phyloP scores from a whole-genome alignment of 140 eudicot species.

The Senecio squalidus region DNA sequence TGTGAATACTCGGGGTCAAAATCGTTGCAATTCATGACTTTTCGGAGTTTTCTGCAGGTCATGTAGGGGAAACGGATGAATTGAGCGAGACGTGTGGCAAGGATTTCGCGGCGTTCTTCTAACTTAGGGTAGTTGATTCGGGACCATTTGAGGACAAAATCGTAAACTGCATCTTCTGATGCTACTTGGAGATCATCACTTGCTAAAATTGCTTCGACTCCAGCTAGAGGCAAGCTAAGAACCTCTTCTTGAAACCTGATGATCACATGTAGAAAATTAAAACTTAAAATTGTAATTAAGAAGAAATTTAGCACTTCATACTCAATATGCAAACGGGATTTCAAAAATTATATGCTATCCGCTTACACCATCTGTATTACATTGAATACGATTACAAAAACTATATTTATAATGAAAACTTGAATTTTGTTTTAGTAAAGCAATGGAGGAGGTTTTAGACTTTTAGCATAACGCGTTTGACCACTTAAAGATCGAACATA shows the following conservation, averaged over 20 bases:
- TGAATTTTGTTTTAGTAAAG: too few relatives aligned
- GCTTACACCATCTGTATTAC: background rate
- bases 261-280: background rate
- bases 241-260: conserved; percentile 80
- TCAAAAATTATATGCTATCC: background rate
- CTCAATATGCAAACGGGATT: background rate
- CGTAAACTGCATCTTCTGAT: conserved; percentile 87
- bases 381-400: too few relatives aligned
- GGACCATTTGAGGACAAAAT: conserved; percentile 76
- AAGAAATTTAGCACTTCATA: background rate
- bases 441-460: too few relatives aligned
- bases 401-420: too few relatives aligned
- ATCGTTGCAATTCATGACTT: conserved; percentile 69
- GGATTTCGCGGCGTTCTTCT: conserved; percentile 72
- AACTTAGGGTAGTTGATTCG: conserved; percentile 57
- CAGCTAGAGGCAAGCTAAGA: conserved; percentile 68
- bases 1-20: conserved; percentile 68
- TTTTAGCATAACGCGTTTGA: too few relatives aligned
- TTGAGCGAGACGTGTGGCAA: conserved; percentile 64
- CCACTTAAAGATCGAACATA: too few relatives aligned
- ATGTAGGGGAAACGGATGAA: conserved; percentile 83
- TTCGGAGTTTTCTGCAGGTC: conserved; percentile 73
- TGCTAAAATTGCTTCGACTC: conserved; percentile 71
- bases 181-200: conserved; percentile 92
- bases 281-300: background rate